These are phyloP conservation scores for Cercospora zeina DNA, from an alignment of 2,329 filamentous ascomycete genomes.

Conservation along the genomic window DNA sequence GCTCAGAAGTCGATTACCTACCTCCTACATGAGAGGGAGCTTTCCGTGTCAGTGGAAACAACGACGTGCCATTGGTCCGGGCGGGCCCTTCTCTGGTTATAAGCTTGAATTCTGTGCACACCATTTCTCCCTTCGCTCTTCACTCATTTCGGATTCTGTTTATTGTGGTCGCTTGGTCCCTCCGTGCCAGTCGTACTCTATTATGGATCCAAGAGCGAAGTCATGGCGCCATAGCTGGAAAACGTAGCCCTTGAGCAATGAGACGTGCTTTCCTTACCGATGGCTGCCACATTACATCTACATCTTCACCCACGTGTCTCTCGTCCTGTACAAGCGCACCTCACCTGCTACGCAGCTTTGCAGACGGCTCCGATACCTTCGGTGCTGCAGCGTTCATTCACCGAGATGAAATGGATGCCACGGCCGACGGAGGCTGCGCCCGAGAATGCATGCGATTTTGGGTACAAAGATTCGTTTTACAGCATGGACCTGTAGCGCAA, in stretches of 20 bases:
- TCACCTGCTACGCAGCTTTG: background rate
- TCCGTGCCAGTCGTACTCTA: conserved; percentile 59
- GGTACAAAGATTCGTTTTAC: background rate
- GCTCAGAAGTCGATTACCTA: conserved; percentile 5
- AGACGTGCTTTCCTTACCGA: conserved; percentile 66
- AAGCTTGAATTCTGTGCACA: conserved; percentile 15
- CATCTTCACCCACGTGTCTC: background rate
- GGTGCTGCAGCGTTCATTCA: background rate
- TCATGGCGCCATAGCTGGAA: conserved; percentile 65
- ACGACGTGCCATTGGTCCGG: conserved; percentile 11
- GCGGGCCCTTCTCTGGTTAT: conserved; percentile 3
- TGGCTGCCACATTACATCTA: conserved; percentile 63
- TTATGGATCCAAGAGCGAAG: conserved; percentile 62
- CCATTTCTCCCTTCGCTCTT: conserved; percentile 38
- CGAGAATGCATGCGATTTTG: background rate
- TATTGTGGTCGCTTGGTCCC: conserved; percentile 61
- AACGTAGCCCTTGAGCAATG: conserved; percentile 44
- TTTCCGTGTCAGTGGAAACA: background rate
- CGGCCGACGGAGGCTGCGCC: background rate
- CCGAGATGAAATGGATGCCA: background rate
- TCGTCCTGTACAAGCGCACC: background rate
- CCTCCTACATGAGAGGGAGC: conserved; percentile 15
- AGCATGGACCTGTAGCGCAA: too few species aligned
- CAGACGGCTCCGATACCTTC: background rate
- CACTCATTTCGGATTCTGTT: conserved; percentile 62